Evolutionary conservation across 2,329 filamentous ascomycete species (phyloP), one percentile per base, ranked within the genome.

Genomic region (Thielaviopsis populi): DNA sequence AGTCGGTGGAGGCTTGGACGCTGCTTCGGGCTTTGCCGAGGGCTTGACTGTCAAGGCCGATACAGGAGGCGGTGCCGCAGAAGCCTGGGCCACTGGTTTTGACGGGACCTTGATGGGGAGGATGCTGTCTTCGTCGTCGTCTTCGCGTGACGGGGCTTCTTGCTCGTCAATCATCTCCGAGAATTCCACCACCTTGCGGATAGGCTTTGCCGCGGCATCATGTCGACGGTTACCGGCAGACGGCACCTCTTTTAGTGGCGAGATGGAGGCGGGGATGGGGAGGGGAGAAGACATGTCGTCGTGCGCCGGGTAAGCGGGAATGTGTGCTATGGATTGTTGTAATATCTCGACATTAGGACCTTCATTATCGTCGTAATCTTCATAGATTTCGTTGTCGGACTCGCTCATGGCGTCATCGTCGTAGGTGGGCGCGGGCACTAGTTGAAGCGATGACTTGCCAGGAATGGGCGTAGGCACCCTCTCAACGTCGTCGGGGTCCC

Each of bases 201-300:
- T n/a, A 50, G 41, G 41, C 33, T 74, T 68, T 3, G 67, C 64
- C 8, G 68, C 58, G 33, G 69, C 70, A 22, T 67, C 67, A 53
- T 60, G 48, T 41, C 75, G 71, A 67, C 75, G 67, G 68, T 83
- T 83, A 2, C 78, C 80, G 0, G 79, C 79, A 1, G 79, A 75
- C 11, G 74, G 73, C 1, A 77, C 80, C 65, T 81, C 78, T 59
- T 77, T 77, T 0, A 85, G 73, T 0, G 82, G 81, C 59, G 76
- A 79, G 59, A 80, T 68, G 59, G 76, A 78, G 17, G 75, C 78
- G 1, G 77, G 76, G 42, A 75, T 71, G 0, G 79, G 78, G 1
- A 80, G 70, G 1, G 79, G 76, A 1, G 78, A 74, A 1, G 79
- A 77, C 48, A 58, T 22, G 19, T 50, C 63, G 11, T 62, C 22